Evolutionary conservation across 495 filamentous ascomycete species (phyloP), one percentile per base, ranked within the genome.

Genomic region (Thozetella sp.): DNA sequence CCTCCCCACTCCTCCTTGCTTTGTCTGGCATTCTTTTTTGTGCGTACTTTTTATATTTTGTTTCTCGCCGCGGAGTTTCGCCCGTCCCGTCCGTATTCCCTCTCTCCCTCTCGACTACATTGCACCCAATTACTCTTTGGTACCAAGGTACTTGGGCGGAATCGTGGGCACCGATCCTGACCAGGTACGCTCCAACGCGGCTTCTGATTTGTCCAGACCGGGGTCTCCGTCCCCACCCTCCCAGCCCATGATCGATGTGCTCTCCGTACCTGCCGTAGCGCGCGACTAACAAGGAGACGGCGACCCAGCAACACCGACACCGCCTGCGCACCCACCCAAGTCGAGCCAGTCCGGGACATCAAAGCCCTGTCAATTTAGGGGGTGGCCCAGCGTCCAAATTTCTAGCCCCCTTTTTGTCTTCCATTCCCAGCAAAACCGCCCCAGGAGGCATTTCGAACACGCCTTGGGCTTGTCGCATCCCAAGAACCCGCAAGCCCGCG

Each of bases 211-310:
- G 10, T n/a, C 43, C 43, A 48, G 12, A n/a, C 20, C 43, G 20
- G 43, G 43, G 9, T 20, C 9, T 54, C 54, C 22, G 20, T 11
- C 37, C 53, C 58, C 52, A 43, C 46, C 27, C 24, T 26, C 53
- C 48, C 53, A 27, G 40, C 54, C 54, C 55, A 56, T 54, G 57
- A 45, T 37, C 43, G 27, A 58, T 51, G 50, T n/a, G n/a, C n/a
- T n/a, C n/a, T n/a, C n/a, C 58, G 68, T 69, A 61, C 66, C 64
- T 73, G 61, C 64, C 60, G 64, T 67, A 69, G 69, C 70, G 70
- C 70, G 68, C 70, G 68, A 71, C 62, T 66, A 67, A 58, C 54
- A 25, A 20, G 22, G 43, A 48, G 43, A 17, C 20, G 20, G n/a
- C 30, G 54, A 43, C 20, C 20, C 25, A 48, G 54, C 20, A 56